Base-by-base conservation (phyloP, 805 yeast species). In the Torulaspora microellipsoides region DNA sequence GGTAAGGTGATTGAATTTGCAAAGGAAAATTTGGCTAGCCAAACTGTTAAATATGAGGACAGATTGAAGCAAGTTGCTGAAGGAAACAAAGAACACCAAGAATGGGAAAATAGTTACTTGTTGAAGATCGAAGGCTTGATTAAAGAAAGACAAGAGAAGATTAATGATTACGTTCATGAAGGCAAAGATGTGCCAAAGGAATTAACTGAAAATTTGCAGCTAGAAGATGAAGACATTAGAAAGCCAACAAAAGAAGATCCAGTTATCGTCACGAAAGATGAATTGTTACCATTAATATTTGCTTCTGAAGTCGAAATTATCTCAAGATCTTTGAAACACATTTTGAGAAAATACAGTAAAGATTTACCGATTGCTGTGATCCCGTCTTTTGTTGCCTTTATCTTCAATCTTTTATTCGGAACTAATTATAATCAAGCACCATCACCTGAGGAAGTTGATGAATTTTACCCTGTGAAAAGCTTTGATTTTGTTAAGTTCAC, bases 241-340 rank as follows among this genome's bases (percentile, higher is more conserved):
- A 59, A 63, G 32, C 62, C 65, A 43, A 61, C 68, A 10, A 65
- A 64, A 30, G 65, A 60, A 15, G 51, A 58, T 6, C 64, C 68
- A 20, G 58, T 60, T 23, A 55, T 63, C n/a, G 57, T 64, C 32
- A 67, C 66, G 32, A 56, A 59, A 23, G 66, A 62, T 31, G 62
- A 64, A 50, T 69, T 77, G 47, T 55, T 66, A 6, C 69, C 80
- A n/a, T 68, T 85, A 37, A 64, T 71, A 43, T 60, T 55, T 11
- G 62, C 81, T 31, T 63, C 80, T 27, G 61, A 64, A 40, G 38
- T 61, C 14, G 98, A 90, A 65, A 82, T 90, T 70, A 64, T 90
- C 54, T 77, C 91, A 17, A 82, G 99, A 67, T 78, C 86, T 23
- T 65, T 78, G 38, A 91, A 91, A 68, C 95, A 88, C 56, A 62